Percentiles rank a stretch among this genome's conserved stretches.
Conservation (phyloP, 1,284 basidiomycete genomes). For the Fomitopsis schrenkii region DNA sequence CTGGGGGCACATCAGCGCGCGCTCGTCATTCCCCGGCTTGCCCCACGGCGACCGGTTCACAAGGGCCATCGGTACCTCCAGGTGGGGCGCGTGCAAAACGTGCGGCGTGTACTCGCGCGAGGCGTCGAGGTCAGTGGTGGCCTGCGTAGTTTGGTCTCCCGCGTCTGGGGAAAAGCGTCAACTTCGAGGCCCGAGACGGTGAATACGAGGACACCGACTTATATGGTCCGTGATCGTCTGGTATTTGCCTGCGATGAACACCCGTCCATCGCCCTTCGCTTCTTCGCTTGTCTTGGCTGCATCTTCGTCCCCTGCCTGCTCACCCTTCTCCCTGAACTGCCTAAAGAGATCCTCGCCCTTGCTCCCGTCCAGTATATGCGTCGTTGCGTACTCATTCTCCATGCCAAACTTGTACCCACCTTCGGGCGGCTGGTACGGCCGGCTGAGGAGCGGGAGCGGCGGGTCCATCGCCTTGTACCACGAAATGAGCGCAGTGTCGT, state of each 20-base stretch:
- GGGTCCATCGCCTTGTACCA: slow-evolving; percentile 61
- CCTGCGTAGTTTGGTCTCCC: slow-evolving; percentile 30
- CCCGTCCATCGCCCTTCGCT: slow-evolving; percentile 1
- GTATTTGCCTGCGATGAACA: slow-evolving; percentile 8
- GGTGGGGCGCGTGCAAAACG: slow-evolving; percentile 53
- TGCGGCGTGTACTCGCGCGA: slow-evolving; percentile 42
- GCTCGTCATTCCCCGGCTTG: slow-evolving; percentile 10
- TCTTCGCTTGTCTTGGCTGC: not conserved
- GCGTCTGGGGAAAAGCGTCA: slow-evolving; percentile 22
- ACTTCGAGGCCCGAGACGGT: not conserved
- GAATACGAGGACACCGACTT: slow-evolving; percentile 1
- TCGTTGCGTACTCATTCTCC: slow-evolving; percentile 39
- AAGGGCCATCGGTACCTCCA: slow-evolving; percentile 71
- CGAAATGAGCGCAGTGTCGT: slow-evolving; percentile 69
- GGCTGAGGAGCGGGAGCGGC: slow-evolving; percentile 44
- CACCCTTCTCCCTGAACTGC: slow-evolving; percentile 1
- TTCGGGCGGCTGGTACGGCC: slow-evolving; percentile 21
- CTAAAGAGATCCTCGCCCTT: slow-evolving; percentile 5
- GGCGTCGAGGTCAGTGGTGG: slow-evolving; percentile 25
- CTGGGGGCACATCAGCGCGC: slow-evolving; percentile 41
- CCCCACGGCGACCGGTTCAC: slow-evolving; percentile 70
- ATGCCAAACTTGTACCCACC: slow-evolving; percentile 44
- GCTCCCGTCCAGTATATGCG: slow-evolving; percentile 13
- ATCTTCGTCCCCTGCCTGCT: slow-evolving; percentile 2
- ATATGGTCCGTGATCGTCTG: slow-evolving; percentile 10